phyloP scores from a whole-genome alignment of 2,329 filamentous ascomycete genomes.

The Phyllosticta citrichinensis region DNA sequence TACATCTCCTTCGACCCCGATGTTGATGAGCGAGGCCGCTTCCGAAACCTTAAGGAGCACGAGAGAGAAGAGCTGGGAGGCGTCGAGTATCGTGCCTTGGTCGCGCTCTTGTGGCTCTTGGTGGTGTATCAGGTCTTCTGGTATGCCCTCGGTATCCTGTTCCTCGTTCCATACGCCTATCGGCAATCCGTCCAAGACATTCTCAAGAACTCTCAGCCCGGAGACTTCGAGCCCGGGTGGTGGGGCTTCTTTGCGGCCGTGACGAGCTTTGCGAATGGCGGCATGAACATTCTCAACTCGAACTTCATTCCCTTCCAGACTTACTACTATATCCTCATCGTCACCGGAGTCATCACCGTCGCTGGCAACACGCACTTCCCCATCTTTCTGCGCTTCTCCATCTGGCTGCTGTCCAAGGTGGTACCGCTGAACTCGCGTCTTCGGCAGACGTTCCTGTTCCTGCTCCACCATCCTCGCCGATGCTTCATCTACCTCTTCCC shows the following conservation, averaged over 20 bases:
- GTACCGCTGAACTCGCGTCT: slow-evolving; percentile 12
- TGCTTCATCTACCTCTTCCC: slow-evolving; percentile 58
- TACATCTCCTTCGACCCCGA: slow-evolving; percentile 25
- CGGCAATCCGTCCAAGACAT: slow-evolving; percentile 2
- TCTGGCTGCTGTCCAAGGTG: slow-evolving; percentile 42
- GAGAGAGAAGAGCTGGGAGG: slow-evolving; percentile 34
- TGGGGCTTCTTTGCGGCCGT: slow-evolving; percentile 20
- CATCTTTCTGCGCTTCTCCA: slow-evolving; percentile 49
- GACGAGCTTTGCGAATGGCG: slow-evolving; percentile 21
- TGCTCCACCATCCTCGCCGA: slow-evolving; percentile 34
- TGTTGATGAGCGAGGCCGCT: slow-evolving; percentile 21
- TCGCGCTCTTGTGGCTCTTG: slow-evolving; percentile 11
- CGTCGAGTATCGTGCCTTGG: slow-evolving; percentile 32
- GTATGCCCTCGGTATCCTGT: slow-evolving; percentile 13
- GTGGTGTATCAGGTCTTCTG: slow-evolving; percentile 22
- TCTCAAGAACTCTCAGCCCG: slow-evolving; percentile 13
- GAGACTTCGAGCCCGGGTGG: slow-evolving; percentile 22
- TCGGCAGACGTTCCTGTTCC: slow-evolving; percentile 25
- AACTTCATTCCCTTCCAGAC: slow-evolving; percentile 32
- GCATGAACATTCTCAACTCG: slow-evolving; percentile 22
- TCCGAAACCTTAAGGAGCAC: slow-evolving; percentile 28
- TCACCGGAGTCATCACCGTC: slow-evolving; percentile 48
- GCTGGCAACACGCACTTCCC: slow-evolving; percentile 60
- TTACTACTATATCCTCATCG: slow-evolving; percentile 32
- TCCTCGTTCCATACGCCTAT: slow-evolving; percentile 15